Conservation (phyloP, 2,329 filamentous ascomycete species). For the Pyricularia grisea region DNA sequence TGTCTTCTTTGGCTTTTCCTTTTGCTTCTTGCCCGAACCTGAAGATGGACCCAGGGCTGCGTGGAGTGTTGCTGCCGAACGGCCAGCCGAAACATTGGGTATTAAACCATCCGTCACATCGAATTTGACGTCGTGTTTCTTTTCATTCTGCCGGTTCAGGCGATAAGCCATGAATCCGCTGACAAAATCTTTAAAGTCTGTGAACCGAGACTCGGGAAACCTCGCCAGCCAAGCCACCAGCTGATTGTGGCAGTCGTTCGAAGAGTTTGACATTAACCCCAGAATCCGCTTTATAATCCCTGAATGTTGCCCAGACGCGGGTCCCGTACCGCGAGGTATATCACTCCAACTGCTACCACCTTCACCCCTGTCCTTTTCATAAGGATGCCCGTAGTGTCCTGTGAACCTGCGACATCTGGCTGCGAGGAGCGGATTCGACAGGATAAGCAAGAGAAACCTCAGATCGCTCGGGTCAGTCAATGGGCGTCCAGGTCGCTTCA, state of each 20-base stretch:
- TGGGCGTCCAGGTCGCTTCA: slow-evolving; percentile 69
- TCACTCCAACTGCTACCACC: background rate
- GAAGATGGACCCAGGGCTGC: slow-evolving; percentile 54
- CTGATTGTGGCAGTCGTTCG: slow-evolving; percentile 66
- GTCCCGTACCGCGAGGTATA: slow-evolving; percentile 25
- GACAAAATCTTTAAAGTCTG: slow-evolving; percentile 65
- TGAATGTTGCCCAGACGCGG: slow-evolving; percentile 59
- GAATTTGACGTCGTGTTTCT: slow-evolving; percentile 48
- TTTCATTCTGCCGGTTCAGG: slow-evolving; percentile 60
- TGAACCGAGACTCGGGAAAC: slow-evolving; percentile 58
- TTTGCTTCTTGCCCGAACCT: slow-evolving; percentile 33
- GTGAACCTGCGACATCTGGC: slow-evolving; percentile 27
- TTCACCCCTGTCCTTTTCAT: slow-evolving; percentile 10
- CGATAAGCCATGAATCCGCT: slow-evolving; percentile 75
- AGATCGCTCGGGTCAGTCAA: slow-evolving; percentile 60
- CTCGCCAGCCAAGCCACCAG: slow-evolving; percentile 71
- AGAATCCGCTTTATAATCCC: slow-evolving; percentile 78
- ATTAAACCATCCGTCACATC: slow-evolving; percentile 60
- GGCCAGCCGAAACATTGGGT: slow-evolving; percentile 60
- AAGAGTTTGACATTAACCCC: slow-evolving; percentile 68
- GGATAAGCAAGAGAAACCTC: slow-evolving; percentile 67
- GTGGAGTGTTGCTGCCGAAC: slow-evolving; percentile 62
- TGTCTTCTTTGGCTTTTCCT: slow-evolving; percentile 44
- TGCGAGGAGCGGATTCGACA: slow-evolving; percentile 70
- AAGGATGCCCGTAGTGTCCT: slow-evolving; percentile 28